phyloP scores from a whole-genome alignment of 768 basidiomycete genomes.

The Austroboletus eburneus region DNA sequence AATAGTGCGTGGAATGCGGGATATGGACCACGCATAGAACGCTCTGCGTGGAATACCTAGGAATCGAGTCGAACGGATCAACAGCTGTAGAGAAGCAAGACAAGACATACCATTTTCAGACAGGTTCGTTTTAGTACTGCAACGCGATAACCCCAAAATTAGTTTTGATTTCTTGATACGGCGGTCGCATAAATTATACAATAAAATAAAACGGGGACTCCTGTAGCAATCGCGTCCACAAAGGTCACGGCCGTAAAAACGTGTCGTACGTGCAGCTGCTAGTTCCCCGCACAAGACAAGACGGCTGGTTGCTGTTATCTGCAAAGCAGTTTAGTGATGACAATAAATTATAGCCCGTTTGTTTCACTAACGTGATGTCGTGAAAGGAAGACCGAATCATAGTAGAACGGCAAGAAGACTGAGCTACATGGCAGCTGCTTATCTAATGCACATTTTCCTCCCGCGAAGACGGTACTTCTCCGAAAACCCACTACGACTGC shows the following conservation, averaged over 20 bases:
- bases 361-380: not conserved
- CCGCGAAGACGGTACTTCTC: not conserved
- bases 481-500: no score
- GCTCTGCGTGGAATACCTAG: not conserved
- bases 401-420: not conserved
- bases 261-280: no score
- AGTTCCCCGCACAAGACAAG: not conserved
- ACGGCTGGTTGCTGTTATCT: not conserved
- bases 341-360: slow-evolving; percentile 1
- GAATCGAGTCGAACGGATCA: not conserved
- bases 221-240: not conserved
- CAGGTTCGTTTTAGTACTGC: slow-evolving; percentile 5
- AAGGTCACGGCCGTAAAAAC: not conserved
- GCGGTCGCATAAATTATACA: not conserved
- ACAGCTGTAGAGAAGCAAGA: slow-evolving; percentile 13
- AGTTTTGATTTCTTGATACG: slow-evolving; percentile 12
- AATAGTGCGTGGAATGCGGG: not conserved
- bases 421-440: slow-evolving; percentile 4
- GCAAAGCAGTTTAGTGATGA: not conserved
- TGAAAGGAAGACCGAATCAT: slow-evolving; percentile 1
- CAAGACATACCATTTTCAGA: slow-evolving; percentile 23
- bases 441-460: slow-evolving; percentile 9
- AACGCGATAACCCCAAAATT: not conserved
- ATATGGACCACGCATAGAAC: not conserved
- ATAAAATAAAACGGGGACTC: not conserved